These are phyloP conservation scores for Aspergillus olivimuriae DNA, from an alignment of 495 filamentous ascomycete species.

Conservation along the genomic window DNA sequence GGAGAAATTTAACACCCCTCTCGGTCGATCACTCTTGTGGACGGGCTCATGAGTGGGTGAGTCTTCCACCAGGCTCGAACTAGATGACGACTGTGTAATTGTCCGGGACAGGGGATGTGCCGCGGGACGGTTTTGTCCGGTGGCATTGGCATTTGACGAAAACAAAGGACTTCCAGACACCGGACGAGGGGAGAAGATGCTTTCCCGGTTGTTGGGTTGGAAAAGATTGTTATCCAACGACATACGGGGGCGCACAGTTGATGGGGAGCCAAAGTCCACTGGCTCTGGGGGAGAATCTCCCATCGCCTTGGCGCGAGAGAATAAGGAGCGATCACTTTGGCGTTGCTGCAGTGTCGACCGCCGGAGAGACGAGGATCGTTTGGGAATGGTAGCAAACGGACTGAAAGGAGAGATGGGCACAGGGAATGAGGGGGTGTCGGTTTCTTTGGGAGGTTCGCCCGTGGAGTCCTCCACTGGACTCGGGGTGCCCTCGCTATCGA, in stretches of 20 bases:
- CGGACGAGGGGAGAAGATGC: slow-evolving; percentile 49
- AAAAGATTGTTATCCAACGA: slow-evolving; percentile 69
- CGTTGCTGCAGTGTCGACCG: slow-evolving; percentile 86
- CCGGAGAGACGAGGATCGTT: slow-evolving; percentile 63
- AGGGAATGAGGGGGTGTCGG: slow-evolving; percentile 20
- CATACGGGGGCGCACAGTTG: slow-evolving; percentile 57
- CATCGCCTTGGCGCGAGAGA: slow-evolving; percentile 37
- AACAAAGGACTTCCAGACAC: slow-evolving; percentile 29
- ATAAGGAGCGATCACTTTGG: slow-evolving; percentile 56
- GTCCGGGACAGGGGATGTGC: slow-evolving; percentile 83
- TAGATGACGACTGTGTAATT: slow-evolving; percentile 77
- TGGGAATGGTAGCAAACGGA: slow-evolving; percentile 40
- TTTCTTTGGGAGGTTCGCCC: slow-evolving; percentile 19
- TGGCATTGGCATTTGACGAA: slow-evolving; percentile 12
- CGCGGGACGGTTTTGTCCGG: slow-evolving; percentile 17
- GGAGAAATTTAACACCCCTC: slow-evolving; percentile 61
- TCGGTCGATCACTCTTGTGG: slow-evolving; percentile 46
- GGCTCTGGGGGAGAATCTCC: slow-evolving; percentile 24
- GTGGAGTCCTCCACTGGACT: slow-evolving; percentile 16
- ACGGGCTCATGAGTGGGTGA: slow-evolving; percentile 62
- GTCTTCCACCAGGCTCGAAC: slow-evolving; percentile 68
- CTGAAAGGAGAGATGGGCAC: slow-evolving; percentile 27
- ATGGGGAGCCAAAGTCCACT: slow-evolving; percentile 24
- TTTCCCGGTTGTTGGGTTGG: slow-evolving; percentile 49
- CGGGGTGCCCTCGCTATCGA: slow-evolving; percentile 42